Base-by-base conservation (phyloP, 257 asterid species). In the Fraxinus americana region DNA sequence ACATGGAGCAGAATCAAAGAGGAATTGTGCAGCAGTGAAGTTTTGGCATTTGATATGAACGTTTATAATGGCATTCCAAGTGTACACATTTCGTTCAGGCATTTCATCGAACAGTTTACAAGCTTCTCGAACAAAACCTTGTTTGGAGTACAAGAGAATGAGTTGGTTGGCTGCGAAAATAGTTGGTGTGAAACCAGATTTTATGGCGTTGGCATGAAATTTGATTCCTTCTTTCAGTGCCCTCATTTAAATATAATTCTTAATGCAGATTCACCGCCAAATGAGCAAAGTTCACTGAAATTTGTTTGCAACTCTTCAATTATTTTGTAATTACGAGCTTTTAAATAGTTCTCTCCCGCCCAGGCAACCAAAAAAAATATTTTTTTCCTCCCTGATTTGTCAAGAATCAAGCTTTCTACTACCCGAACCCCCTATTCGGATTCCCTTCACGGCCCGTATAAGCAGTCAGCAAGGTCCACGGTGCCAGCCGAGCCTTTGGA, bases 51-150 rank as follows among this genome's bases (percentile, higher is more conserved):
- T 91, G 77, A 93, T 80, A 34, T 85, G 81, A 67, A 93, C 89
- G 83, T 84, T 84, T 39, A 90, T 79, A 19, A 90, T 85, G 75
- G 98, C 83, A 85, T 95, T 95, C 99, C 97, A 94, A 34, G 97
- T 84, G 79, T 80, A 89, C 1, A 88, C 91, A 69, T 92, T 94
- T 83, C 94, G 85, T 4, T 88, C 90, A 66, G 94, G 83, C 97
- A 94, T 91, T 92, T 72, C 96, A 71, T 92, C 96, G 80, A 94
- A 94, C 91, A 91, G 45, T 7, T 84, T 88, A 4, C 78, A 89
- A 65, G 97, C 97, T 74, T 89, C 90, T 14, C 67, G 48, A 0
- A 78, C 17, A 4, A 88, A 79, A 5, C 96, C 90, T 61, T 88
- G 71, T 43, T 86, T 84, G 0, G 91, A 85, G 72, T 80, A 94